Evolutionary conservation across 257 asterid species (phyloP).

Genomic region (Nyctanthes arbortristis): DNA sequence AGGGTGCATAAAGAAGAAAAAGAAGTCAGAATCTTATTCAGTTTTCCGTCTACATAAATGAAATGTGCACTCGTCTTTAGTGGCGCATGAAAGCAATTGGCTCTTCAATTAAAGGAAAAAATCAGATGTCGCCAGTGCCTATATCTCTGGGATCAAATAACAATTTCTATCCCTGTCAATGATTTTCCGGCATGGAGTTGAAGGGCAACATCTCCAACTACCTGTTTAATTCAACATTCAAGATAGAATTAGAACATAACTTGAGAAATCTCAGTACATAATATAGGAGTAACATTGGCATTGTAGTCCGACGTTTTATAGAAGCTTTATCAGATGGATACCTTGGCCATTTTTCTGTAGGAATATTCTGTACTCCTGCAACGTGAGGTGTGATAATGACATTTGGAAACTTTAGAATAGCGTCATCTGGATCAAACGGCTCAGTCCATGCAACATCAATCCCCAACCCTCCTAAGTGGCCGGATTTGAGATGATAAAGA

Average conservation of each 20-base stretch:
- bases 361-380: constrained; percentile 87
- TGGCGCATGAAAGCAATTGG: not conserved
- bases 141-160: constrained; percentile 43
- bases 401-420: constrained; percentile 70
- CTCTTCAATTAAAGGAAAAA: not conserved
- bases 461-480: constrained; percentile 96
- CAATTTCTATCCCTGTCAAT: constrained; percentile 65
- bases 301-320: not conserved
- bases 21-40: not conserved
- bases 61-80: not conserved
- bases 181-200: constrained; percentile 61
- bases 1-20: not conserved
- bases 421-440: constrained; percentile 91
- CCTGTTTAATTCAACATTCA: constrained; percentile 42
- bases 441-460: constrained; percentile 96
- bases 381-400: constrained; percentile 91
- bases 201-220: constrained; percentile 81
- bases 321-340: constrained; percentile 18
- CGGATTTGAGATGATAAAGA: constrained; percentile 59
- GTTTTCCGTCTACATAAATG: not conserved
- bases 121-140: not conserved
- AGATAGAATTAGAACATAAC: not conserved
- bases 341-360: constrained; percentile 89
- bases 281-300: not conserved
- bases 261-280: not conserved